Conservation (phyloP, 139 green algal genomes). For the Desmodesmus armatus region DNA sequence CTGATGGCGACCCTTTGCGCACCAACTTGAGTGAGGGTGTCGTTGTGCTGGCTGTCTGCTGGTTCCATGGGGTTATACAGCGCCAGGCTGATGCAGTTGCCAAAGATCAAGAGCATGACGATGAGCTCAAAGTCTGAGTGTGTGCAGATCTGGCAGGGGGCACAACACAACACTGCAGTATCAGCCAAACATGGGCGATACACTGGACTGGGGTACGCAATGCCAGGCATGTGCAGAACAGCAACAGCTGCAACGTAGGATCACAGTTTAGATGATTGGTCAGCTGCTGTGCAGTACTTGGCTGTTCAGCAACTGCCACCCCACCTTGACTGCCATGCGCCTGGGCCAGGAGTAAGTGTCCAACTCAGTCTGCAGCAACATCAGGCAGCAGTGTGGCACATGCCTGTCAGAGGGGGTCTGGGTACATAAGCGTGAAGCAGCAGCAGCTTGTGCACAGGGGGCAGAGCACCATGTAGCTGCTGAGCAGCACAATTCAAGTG, state of each 20-base stretch:
- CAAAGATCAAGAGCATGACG: slow-evolving; percentile 76
- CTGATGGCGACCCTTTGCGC: background rate
- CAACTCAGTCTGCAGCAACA: background rate
- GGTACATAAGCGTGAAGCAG: too few relatives aligned
- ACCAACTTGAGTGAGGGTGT: slow-evolving; percentile 36
- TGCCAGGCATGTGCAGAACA: too few relatives aligned
- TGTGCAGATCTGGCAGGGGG: slow-evolving; percentile 41
- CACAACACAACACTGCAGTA: background rate
- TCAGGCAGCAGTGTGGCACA: too few relatives aligned
- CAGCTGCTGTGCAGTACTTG: background rate
- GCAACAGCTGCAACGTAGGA: too few relatives aligned
- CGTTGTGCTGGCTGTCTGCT: slow-evolving; percentile 55
- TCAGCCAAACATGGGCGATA: too few relatives aligned
- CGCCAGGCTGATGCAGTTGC: slow-evolving; percentile 80
- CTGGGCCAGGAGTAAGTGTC: background rate
- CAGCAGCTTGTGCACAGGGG: too few relatives aligned
- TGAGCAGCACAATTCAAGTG: too few relatives aligned
- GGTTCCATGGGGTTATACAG: slow-evolving; percentile 66
- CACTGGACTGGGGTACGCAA: too few relatives aligned
- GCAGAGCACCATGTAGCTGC: too few relatives aligned
- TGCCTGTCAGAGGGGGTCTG: too few relatives aligned
- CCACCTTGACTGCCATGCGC: slow-evolving; percentile 12
- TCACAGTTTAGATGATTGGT: too few relatives aligned
- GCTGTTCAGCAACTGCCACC: background rate
- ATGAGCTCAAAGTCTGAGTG: slow-evolving; percentile 78